Conservation (phyloP, 352 stramenopile species). For the Halophytophthora batemanensis region DNA sequence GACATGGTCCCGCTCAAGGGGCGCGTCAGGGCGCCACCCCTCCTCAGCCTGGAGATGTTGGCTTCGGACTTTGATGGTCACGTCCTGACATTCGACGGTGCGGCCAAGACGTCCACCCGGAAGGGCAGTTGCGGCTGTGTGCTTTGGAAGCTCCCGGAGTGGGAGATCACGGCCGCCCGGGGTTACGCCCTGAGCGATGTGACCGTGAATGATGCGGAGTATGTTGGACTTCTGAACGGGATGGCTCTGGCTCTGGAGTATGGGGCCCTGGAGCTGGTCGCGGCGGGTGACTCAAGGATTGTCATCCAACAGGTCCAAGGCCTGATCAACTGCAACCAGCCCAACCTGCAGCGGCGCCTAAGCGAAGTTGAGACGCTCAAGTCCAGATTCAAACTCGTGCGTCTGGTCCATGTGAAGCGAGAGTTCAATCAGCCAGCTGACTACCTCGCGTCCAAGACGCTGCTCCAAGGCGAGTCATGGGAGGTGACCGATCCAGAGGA, state of each 20-base stretch:
- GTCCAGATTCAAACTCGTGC: no score
- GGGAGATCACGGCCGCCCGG: not conserved
- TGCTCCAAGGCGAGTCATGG: no score
- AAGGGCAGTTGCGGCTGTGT: conserved; percentile 6
- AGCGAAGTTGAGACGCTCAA: not conserved
- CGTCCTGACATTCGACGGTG: conserved; percentile 10
- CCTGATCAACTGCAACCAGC: conserved; percentile 8
- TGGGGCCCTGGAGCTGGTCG: not conserved
- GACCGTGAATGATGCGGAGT: conserved; percentile 9
- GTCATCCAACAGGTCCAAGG: conserved; percentile 3
- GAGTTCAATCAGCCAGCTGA: conserved; percentile 6
- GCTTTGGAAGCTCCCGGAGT: conserved; percentile 4
- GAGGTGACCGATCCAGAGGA: no score
- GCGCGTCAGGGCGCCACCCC: not conserved
- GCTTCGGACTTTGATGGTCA: not conserved
- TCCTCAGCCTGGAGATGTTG: conserved; percentile 6
- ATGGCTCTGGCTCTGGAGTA: not conserved
- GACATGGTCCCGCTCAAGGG: conserved; percentile 8
- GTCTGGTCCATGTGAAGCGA: conserved; percentile 8
- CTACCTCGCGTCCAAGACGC: no score
- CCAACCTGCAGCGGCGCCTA: not conserved
- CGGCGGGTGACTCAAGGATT: conserved; percentile 1
- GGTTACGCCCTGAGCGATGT: conserved; percentile 4
- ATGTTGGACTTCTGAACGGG: conserved; percentile 1
- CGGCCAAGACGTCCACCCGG: conserved; percentile 1